A percentile compares a stretch with the other conserved stretches of the same genome.
phyloP scores from a whole-genome alignment of 805 yeast genomes.

The Nakazawaea wickerhamii region DNA sequence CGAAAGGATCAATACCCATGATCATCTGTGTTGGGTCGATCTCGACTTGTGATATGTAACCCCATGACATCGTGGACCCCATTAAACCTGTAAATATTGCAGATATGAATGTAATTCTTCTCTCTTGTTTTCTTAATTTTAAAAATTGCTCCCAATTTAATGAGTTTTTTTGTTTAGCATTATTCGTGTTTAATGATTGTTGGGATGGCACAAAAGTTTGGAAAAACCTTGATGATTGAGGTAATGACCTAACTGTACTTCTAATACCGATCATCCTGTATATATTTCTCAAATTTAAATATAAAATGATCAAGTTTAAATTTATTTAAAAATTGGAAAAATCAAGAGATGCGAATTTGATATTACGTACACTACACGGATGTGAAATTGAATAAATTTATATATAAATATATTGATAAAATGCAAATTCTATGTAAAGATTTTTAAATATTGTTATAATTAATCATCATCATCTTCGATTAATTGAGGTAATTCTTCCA shows the following conservation, averaged over 20 bases:
- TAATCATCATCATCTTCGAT: slow-evolving; percentile 42
- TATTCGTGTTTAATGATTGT: slow-evolving; percentile 16
- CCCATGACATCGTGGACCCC: slow-evolving; percentile 68
- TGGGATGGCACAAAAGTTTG: slow-evolving; percentile 15
- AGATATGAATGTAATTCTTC: slow-evolving; percentile 60
- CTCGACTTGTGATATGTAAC: slow-evolving; percentile 71
- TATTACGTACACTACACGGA: too few species aligned
- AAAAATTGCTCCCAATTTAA: slow-evolving; percentile 82
- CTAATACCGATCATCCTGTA: not conserved
- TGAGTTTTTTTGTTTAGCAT: not conserved
- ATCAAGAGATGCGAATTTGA: too few species aligned
- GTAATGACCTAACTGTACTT: not conserved
- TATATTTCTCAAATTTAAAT: not conserved
- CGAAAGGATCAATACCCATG: slow-evolving; percentile 85
- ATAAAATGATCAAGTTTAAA: too few species aligned
- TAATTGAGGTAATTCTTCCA: slow-evolving; percentile 69
- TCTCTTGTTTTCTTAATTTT: slow-evolving; percentile 66
- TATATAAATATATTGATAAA: not conserved
- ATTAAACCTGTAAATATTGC: slow-evolving; percentile 62
- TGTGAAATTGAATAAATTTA: too few species aligned
- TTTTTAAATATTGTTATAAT: too few species aligned
- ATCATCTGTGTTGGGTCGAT: slow-evolving; percentile 83
- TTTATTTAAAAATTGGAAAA: too few species aligned
- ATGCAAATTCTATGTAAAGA: not conserved
- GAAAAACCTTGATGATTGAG: not conserved